phyloP scores from a whole-genome alignment of 225 moss, liverwort and hornwort species.

The Sphagnum tenellum region DNA sequence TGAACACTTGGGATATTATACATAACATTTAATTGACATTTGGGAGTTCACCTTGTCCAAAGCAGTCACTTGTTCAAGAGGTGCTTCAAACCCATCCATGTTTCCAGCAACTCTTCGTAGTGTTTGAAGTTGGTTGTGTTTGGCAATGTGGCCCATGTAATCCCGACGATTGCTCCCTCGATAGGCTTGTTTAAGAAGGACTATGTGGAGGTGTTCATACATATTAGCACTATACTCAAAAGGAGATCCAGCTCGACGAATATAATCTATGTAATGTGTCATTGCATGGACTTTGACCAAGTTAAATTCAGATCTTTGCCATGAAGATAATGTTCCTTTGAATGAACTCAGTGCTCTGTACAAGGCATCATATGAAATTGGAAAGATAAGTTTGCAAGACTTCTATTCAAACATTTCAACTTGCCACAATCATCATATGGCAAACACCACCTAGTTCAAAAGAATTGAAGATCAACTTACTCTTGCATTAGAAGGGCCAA shows the following conservation, averaged over 20 bases:
- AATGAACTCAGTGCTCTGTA: too few relatives aligned
- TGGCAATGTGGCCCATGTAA: neutral
- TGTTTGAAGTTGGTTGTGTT: neutral
- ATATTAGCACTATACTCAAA: conserved; percentile 1
- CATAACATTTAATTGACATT: too few relatives aligned
- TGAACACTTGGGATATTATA: too few relatives aligned
- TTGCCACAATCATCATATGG: too few relatives aligned
- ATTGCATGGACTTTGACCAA: conserved; percentile 5
- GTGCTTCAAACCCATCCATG: neutral
- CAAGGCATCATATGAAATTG: too few relatives aligned
- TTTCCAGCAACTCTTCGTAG: neutral
- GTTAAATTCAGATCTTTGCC: conserved; percentile 1
- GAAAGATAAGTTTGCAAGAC: too few relatives aligned
- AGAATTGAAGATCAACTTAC: too few relatives aligned
- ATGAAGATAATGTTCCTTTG: neutral
- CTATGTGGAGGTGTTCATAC: conserved; percentile 3
- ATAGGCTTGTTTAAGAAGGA: neutral
- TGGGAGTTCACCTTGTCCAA: neutral
- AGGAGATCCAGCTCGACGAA: neutral
- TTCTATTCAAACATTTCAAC: too few relatives aligned
- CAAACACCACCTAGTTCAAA: too few relatives aligned
- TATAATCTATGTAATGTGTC: neutral
- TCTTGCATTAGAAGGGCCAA: too few relatives aligned
- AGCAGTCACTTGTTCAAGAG: neutral
- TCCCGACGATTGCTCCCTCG: neutral